phyloP scores from a whole-genome alignment of 1,139 yeast genomes.

The Geotrichum europaeum region DNA sequence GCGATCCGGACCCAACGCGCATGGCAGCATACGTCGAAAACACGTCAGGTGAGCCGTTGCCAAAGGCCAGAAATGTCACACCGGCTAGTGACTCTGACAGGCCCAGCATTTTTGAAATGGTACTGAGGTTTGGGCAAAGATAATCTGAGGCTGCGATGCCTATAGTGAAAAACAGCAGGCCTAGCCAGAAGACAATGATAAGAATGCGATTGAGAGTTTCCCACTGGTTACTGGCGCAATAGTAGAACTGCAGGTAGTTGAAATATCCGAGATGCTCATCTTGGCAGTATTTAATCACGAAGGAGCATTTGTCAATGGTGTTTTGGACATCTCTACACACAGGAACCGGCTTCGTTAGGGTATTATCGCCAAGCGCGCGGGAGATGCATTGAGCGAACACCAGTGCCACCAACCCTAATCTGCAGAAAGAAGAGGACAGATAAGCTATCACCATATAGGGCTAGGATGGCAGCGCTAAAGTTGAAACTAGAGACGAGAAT shows the following conservation, averaged over 20 bases:
- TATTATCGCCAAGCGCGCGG: background rate
- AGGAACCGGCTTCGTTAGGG: background rate
- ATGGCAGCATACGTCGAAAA: slow-evolving; percentile 79
- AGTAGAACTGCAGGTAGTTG: slow-evolving; percentile 33
- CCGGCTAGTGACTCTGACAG: slow-evolving; percentile 80
- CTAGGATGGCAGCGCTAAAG: background rate
- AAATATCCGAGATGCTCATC: slow-evolving; percentile 29
- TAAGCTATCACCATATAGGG: background rate
- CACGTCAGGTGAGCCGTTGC: slow-evolving; percentile 90
- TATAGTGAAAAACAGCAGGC: slow-evolving; percentile 49
- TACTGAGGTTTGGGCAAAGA: slow-evolving; percentile 65
- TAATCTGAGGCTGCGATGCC: slow-evolving; percentile 74
- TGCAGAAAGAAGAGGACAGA: background rate
- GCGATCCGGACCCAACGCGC: slow-evolving; percentile 55
- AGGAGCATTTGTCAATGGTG: slow-evolving; percentile 31
- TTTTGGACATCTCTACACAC: slow-evolving; percentile 21
- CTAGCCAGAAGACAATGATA: slow-evolving; percentile 30
- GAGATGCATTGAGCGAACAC: background rate
- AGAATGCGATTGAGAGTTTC: slow-evolving; percentile 14
- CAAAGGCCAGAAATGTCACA: slow-evolving; percentile 78
- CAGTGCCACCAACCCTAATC: background rate
- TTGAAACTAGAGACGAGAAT: background rate
- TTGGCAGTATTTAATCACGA: slow-evolving; percentile 30
- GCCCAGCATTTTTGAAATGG: slow-evolving; percentile 52
- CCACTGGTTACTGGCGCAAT: slow-evolving; percentile 26